Evolutionary conservation across 768 basidiomycete species (phyloP), one percentile per base, ranked within the genome.

Genomic region (Russula griseocarnosa): DNA sequence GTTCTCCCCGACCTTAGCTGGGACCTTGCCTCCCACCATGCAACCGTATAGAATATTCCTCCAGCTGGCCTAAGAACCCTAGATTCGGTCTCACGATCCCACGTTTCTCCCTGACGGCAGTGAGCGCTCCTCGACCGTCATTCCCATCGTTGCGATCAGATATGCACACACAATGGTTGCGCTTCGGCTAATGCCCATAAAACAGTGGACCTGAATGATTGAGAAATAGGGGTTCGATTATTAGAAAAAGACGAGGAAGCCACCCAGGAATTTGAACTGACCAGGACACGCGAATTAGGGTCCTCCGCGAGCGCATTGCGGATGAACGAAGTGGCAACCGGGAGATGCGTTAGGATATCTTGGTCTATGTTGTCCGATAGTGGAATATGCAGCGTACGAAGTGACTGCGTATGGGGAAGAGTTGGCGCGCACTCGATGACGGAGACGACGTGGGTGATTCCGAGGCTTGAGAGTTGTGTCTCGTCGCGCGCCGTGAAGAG

Each of bases 121-220:
- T 53, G 36, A 75, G 60, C n/a, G 76, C 74, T 28, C 71, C 67
- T 66, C 42, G 44, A 71, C 61, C 18, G 73, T 69, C 72, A 75
- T 73, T 38, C 42, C 24, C 44, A 36, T 65, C 32, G 71, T 66
- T 5, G 69, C 73, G 58, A 76, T 67, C 55, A 76, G 76, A 74
- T 90, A 92, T 58, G 88, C 90, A 67, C 87, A 87, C 4, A 91
- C 84, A 47, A 91, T 81, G 3, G 88, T 90, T 0, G 90, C 82
- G 50, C 87, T 88, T 28, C 90, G 81, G 67, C 87, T 89, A 59
- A 91, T 79, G 46, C 90, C 90, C 74, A 86, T 83, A 50, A 86
- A 73, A 72, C 90, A 92, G 72, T 92, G 90, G 16, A 92, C 87
- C 88, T 90, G 32, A 34, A 53, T 14, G 14, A 13, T 49, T 30